Evolutionary conservation across 2,329 filamentous ascomycete species (phyloP).

Genomic region (Cytospora chrysosperma): DNA sequence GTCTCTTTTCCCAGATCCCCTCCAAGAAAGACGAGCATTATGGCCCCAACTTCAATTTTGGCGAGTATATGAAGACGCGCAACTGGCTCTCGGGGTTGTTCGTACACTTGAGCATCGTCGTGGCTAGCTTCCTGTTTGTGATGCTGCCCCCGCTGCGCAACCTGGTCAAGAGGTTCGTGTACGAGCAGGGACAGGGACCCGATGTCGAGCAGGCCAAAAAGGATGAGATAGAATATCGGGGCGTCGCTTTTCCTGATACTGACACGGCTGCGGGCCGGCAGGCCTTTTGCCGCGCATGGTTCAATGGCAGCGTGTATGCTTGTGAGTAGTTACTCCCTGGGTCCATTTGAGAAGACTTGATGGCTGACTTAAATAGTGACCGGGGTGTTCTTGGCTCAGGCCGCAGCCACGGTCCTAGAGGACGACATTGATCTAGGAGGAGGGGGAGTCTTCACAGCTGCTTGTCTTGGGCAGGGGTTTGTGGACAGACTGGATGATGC

Average conservation of each 20-base stretch:
- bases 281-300: conserved; percentile 56
- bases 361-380: conserved; percentile 52
- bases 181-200: conserved; percentile 56
- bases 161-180: conserved; percentile 44
- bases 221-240: conserved; percentile 63
- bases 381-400: conserved; percentile 61
- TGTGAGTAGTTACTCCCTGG: conserved; percentile 44
- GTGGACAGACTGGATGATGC: conserved; percentile 60
- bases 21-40: conserved; percentile 50
- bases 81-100: conserved; percentile 50
- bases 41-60: conserved; percentile 60
- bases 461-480: conserved; percentile 66
- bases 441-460: conserved; percentile 71
- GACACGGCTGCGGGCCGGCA: conserved; percentile 40
- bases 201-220: conserved; percentile 52
- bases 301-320: conserved; percentile 63
- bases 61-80: conserved; percentile 51
- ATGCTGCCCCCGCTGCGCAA: conserved; percentile 46
- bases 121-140: conserved; percentile 45
- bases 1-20: conserved; percentile 50
- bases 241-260: conserved; percentile 60
- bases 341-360: background rate
- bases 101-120: conserved; percentile 48
- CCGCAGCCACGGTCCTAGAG: conserved; percentile 63
- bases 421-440: conserved; percentile 55